Evolutionary conservation across 2,329 filamentous ascomycete genomes (phyloP).

Genomic region (Ophiostoma triangulosporum): DNA sequence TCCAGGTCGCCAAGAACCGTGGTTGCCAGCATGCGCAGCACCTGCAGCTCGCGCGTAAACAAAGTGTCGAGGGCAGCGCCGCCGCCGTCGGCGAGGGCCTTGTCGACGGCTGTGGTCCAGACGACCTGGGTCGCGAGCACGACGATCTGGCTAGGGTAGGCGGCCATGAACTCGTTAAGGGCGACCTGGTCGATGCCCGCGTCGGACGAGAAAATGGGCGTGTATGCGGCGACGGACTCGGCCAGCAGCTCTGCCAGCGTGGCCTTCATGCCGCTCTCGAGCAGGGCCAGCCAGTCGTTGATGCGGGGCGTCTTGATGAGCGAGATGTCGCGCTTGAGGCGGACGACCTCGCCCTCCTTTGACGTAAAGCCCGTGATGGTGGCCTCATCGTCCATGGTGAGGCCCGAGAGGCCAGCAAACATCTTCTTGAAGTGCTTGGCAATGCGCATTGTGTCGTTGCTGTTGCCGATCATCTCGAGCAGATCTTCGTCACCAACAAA

Average conservation of each 20-base stretch:
- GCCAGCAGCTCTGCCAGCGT: slow-evolving; percentile 82
- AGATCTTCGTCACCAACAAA: slow-evolving; percentile 98
- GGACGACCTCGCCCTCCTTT: slow-evolving; percentile 83
- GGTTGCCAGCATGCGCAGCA: slow-evolving; percentile 73
- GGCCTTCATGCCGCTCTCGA: slow-evolving; percentile 87
- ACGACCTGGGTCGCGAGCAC: slow-evolving; percentile 87
- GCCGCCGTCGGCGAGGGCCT: slow-evolving; percentile 59
- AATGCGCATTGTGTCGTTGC: slow-evolving; percentile 89
- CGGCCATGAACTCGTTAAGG: slow-evolving; percentile 67
- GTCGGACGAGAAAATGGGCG: slow-evolving; percentile 59
- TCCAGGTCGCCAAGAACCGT: slow-evolving; percentile 85
- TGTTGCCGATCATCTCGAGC: slow-evolving; percentile 98
- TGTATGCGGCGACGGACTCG: slow-evolving; percentile 74
- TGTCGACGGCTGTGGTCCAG: slow-evolving; percentile 82
- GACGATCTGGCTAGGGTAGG: slow-evolving; percentile 86
- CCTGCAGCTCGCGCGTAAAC: slow-evolving; percentile 69
- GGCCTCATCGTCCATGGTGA: slow-evolving; percentile 81
- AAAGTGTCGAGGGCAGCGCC: slow-evolving; percentile 42
- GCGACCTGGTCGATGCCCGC: slow-evolving; percentile 55
- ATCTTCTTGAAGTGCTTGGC: slow-evolving; percentile 99
- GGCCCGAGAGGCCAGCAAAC: slow-evolving; percentile 90
- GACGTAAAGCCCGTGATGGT: slow-evolving; percentile 88
- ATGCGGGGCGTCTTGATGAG: slow-evolving; percentile 89
- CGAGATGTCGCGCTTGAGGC: slow-evolving; percentile 80
- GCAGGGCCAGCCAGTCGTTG: slow-evolving; percentile 93